phyloP scores from a whole-genome alignment of 208 protist species.

The Strigomonas culicis region DNA sequence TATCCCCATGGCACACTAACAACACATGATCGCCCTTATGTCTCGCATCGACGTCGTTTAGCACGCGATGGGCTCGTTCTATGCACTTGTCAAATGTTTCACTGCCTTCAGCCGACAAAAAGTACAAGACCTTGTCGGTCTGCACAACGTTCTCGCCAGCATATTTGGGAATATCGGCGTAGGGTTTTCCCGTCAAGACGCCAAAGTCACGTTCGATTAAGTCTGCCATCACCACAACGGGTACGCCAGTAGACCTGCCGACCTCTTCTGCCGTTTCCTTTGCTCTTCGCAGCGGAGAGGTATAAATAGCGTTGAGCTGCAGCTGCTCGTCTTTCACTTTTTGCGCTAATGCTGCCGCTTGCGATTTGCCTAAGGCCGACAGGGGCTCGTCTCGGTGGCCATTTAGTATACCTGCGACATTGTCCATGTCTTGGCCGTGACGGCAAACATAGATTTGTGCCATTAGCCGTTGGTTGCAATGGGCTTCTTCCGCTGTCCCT shows the following conservation, averaged over 20 bases:
- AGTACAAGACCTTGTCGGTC: conserved; percentile 84
- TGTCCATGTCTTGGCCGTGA: conserved; percentile 90
- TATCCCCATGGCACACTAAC: conserved; percentile 88
- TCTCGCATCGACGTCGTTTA: conserved; percentile 44
- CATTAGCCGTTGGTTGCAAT: conserved; percentile 16
- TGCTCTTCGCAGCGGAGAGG: conserved; percentile 74
- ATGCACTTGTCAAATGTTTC: conserved; percentile 82
- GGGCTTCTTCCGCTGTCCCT: no score
- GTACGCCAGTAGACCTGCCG: conserved; percentile 25
- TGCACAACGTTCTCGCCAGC: conserved; percentile 69
- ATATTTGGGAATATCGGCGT: conserved; percentile 59
- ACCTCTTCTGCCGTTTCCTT: conserved; percentile 67
- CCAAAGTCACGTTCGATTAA: conserved; percentile 90
- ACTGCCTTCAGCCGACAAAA: conserved; percentile 57
- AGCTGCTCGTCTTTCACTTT: conserved; percentile 39
- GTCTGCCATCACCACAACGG: conserved; percentile 39
- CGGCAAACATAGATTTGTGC: conserved; percentile 70
- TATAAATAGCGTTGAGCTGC: conserved; percentile 58
- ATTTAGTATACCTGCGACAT: conserved; percentile 74
- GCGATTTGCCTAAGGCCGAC: conserved; percentile 54
- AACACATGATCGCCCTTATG: conserved; percentile 69
- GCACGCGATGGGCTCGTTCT: conserved; percentile 52
- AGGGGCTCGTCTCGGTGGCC: conserved; percentile 82
- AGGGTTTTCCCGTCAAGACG: conserved; percentile 70
- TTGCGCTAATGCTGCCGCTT: conserved; percentile 56